Conservation (phyloP, 2,329 filamentous ascomycete genomes). For the Epichloe bromicola region DNA sequence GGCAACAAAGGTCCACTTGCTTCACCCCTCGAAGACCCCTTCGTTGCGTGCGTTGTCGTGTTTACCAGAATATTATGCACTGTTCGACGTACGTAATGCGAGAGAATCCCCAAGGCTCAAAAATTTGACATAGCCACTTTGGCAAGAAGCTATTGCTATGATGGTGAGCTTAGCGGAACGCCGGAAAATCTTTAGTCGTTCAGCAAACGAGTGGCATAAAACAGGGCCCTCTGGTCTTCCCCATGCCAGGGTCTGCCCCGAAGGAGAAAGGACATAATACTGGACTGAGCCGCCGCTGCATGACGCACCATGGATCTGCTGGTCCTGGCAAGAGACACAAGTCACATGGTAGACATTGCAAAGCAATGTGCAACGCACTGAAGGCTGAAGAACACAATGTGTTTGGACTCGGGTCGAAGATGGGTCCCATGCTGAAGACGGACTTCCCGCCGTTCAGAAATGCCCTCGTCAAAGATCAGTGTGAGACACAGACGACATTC, state of each 20-base stretch:
- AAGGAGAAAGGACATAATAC: background rate
- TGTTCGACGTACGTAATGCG: no score
- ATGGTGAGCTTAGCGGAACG: background rate
- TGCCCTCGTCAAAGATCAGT: no score
- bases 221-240: background rate
- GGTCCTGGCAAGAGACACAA: background rate
- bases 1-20: background rate
- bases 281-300: background rate
- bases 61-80: no score
- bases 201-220: background rate
- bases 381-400: background rate
- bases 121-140: background rate
- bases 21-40: no score
- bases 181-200: background rate
- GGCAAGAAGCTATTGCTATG: background rate
- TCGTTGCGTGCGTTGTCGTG: no score
- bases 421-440: no score
- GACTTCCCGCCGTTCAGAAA: no score
- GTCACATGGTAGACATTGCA: background rate
- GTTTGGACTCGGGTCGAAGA: no score
- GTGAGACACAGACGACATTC: no score
- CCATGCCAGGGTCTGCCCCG: background rate
- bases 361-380: background rate
- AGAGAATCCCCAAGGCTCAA: background rate
- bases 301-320: constrained; percentile 2